A percentile compares a stretch with the other conserved stretches of the same genome.
These are phyloP conservation scores for Sarcomyxa edulis DNA, from an alignment of 768 basidiomycete species.

Conservation along the genomic window DNA sequence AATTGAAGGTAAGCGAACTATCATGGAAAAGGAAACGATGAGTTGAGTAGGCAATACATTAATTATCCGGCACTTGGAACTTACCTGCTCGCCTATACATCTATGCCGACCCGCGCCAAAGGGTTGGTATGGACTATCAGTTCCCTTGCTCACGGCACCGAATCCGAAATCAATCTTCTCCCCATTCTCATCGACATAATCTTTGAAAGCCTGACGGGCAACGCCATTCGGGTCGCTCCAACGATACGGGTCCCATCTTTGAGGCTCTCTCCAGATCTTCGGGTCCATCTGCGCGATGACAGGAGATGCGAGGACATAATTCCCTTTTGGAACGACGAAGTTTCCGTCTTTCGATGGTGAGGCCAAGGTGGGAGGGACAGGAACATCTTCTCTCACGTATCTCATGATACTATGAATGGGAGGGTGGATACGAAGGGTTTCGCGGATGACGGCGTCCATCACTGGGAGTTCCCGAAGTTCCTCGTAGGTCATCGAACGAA, in stretches of 20 bases:
- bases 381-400: conserved; percentile 80
- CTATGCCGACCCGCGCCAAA: conserved; percentile 96
- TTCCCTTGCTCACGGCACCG: conserved; percentile 93
- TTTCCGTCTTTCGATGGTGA: conserved; percentile 67
- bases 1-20: conserved; percentile 95
- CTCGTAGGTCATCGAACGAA: conserved; percentile 81
- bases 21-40: neutral
- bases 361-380: conserved; percentile 75
- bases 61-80: conserved; percentile 12
- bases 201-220: conserved; percentile 71
- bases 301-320: conserved; percentile 87
- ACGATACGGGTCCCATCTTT: conserved; percentile 71
- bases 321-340: conserved; percentile 86
- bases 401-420: conserved; percentile 97
- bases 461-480: conserved; percentile 79
- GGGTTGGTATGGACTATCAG: conserved; percentile 93
- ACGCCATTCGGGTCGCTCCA: conserved; percentile 86
- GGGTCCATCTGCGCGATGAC: conserved; percentile 87
- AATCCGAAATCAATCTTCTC: conserved; percentile 97
- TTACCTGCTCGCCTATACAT: conserved; percentile 87
- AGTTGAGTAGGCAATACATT: conserved; percentile 2
- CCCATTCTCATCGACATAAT: conserved; percentile 68
- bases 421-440: conserved; percentile 89
- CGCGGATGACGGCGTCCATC: conserved; percentile 86
- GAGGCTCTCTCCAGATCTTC: conserved; percentile 67